Percentiles rank a stretch among this genome's conserved stretches.
Conservation (phyloP, 2,329 filamentous ascomycete species). For the Ophiostoma pallidulum region DNA sequence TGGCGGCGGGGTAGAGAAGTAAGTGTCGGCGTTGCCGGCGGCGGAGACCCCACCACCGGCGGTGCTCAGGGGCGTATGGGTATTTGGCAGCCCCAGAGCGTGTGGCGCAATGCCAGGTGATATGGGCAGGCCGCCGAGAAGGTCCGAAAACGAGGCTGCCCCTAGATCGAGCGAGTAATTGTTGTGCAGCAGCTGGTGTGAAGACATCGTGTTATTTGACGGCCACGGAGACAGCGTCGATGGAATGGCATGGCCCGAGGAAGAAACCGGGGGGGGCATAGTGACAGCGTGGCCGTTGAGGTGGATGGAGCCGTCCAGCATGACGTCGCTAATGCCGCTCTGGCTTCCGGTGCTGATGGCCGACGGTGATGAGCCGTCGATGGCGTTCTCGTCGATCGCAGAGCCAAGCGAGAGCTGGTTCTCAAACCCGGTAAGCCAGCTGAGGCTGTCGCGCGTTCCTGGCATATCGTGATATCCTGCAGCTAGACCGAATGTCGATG, state of each 20-base stretch:
- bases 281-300: constrained; percentile 27
- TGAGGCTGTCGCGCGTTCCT: constrained; percentile 58
- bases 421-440: constrained; percentile 76
- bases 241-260: constrained; percentile 24
- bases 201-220: constrained; percentile 53
- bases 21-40: constrained; percentile 49
- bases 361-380: constrained; percentile 91
- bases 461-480: constrained; percentile 22
- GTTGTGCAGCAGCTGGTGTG: constrained; percentile 56
- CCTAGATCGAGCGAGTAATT: constrained; percentile 69
- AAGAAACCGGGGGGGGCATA: constrained; percentile 37
- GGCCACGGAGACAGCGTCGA: constrained; percentile 51
- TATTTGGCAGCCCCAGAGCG: constrained; percentile 22
- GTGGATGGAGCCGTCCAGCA: constrained; percentile 73
- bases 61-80: neutral
- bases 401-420: constrained; percentile 60
- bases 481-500: constrained; percentile 24
- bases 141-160: constrained; percentile 66
- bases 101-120: constrained; percentile 68
- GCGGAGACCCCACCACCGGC: neutral
- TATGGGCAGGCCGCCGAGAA: constrained; percentile 60
- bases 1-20: constrained; percentile 69
- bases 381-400: constrained; percentile 59
- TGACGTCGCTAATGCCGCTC: constrained; percentile 80
- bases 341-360: constrained; percentile 93